phyloP scores from a whole-genome alignment of 371 early-diverging fungal genomes.

The Capniomyces stellatus region DNA sequence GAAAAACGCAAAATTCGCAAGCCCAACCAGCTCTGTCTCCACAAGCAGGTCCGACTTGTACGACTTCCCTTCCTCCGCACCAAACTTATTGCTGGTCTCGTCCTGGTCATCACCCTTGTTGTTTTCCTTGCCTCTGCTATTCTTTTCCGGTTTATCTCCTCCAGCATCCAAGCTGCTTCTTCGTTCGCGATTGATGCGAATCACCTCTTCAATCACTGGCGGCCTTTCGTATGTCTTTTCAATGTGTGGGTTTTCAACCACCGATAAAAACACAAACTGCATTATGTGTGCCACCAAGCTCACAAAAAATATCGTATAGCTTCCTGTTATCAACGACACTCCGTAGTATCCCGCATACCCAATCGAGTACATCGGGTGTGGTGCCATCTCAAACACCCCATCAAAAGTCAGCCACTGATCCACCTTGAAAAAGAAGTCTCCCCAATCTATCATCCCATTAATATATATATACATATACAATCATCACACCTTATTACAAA shows the following conservation, averaged over 20 bases:
- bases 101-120: no score
- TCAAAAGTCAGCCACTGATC: constrained; percentile 76
- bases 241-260: constrained; percentile 92
- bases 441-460: constrained; percentile 84
- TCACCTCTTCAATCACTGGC: constrained; percentile 22
- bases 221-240: constrained; percentile 80
- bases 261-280: constrained; percentile 71
- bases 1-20: constrained; percentile 76
- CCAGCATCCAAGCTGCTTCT: neutral
- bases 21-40: constrained; percentile 50
- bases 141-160: neutral
- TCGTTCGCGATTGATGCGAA: neutral
- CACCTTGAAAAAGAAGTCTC: constrained; percentile 91
- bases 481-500: no score
- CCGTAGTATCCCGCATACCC: constrained; percentile 95
- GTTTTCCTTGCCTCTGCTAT: no score
- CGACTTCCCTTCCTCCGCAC: neutral
- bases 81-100: no score
- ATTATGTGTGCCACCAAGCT: constrained; percentile 73
- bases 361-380: constrained; percentile 96
- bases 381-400: constrained; percentile 90
- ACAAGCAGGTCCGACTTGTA: constrained; percentile 22
- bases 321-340: constrained; percentile 59
- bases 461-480: no score
- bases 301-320: constrained; percentile 74